Evolutionary conservation across 306 rosid species (phyloP).

Genomic region (Castanea sativa): DNA sequence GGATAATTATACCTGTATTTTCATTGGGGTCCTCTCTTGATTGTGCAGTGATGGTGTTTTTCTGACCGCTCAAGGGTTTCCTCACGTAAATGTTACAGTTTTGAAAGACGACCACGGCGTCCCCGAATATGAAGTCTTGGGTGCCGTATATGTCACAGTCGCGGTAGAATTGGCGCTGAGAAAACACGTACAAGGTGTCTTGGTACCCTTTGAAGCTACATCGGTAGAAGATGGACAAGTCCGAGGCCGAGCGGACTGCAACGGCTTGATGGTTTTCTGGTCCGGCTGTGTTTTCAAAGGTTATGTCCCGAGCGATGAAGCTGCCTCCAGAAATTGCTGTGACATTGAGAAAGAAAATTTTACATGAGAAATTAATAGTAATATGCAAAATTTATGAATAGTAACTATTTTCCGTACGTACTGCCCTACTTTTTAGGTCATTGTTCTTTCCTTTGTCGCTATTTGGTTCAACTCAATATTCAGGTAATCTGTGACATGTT

Average conservation of each 20-base stretch:
- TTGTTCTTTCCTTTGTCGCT: too few species aligned
- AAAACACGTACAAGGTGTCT: conserved; percentile 66
- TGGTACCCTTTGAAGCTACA: conserved; percentile 83
- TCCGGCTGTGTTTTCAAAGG: conserved; percentile 86
- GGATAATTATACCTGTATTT: conserved; percentile 67
- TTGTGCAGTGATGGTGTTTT: conserved; percentile 66
- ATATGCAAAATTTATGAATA: not conserved
- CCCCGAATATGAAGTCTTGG: conserved; percentile 71
- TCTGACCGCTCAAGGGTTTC: conserved; percentile 48
- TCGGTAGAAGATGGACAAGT: conserved; percentile 60
- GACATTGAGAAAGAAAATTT: not conserved
- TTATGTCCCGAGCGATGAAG: conserved; percentile 72
- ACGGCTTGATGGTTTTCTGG: conserved; percentile 76
- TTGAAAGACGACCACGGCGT: conserved; percentile 52
- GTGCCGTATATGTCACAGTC: conserved; percentile 80
- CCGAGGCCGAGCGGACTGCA: conserved; percentile 62
- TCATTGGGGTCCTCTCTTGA: conserved; percentile 66
- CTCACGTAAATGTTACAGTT: conserved; percentile 60
- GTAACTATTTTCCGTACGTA: not conserved
- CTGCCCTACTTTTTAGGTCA: not conserved
- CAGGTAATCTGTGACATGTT: not conserved
- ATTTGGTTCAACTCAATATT: not conserved
- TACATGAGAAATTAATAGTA: not conserved
- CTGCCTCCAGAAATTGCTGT: conserved; percentile 62
- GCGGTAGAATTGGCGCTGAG: conserved; percentile 81